phyloP scores from a whole-genome alignment of 2,329 filamentous ascomycete genomes.

The Rachicladosporium sp. region DNA sequence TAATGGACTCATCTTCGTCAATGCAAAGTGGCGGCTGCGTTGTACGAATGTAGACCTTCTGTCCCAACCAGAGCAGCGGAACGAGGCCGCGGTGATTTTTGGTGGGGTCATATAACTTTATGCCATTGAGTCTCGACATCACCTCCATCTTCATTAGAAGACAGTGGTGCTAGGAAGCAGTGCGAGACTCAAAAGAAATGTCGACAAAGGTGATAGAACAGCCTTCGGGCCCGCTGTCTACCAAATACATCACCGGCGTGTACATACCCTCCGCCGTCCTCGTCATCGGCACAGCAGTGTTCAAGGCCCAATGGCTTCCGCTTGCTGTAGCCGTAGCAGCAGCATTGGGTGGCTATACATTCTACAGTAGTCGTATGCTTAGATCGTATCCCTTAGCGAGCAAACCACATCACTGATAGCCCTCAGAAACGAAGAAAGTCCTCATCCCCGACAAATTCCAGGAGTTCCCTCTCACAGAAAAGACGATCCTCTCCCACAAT shows the following conservation, averaged over 20 bases:
- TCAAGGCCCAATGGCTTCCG: slow-evolving; percentile 65
- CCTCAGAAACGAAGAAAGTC: slow-evolving; percentile 60
- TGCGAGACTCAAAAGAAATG: neutral
- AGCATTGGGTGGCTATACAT: slow-evolving; percentile 57
- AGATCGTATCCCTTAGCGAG: too few species aligned
- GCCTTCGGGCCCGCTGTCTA: slow-evolving; percentile 34
- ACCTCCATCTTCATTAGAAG: too few species aligned
- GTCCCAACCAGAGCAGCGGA: too few species aligned
- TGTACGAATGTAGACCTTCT: too few species aligned
- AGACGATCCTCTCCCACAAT: slow-evolving; percentile 94
- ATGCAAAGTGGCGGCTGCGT: too few species aligned
- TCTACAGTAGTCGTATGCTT: slow-evolving; percentile 52
- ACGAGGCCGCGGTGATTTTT: too few species aligned
- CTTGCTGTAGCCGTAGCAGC: slow-evolving; percentile 58
- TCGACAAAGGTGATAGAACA: slow-evolving; percentile 10
- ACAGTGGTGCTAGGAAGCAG: too few species aligned
- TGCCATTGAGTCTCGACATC: too few species aligned
- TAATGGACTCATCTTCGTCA: too few species aligned
- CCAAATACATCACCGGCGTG: slow-evolving; percentile 62
- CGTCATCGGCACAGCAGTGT: slow-evolving; percentile 60
- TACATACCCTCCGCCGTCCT: slow-evolving; percentile 71
- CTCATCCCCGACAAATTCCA: slow-evolving; percentile 83
- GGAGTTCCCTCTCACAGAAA: slow-evolving; percentile 84
- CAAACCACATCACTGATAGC: slow-evolving; percentile 4
- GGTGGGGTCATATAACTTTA: too few species aligned